Percentiles rank a stretch among this genome's conserved stretches.
phyloP scores from a whole-genome alignment of 139 green algal genomes.

The Ostreobium quekettii region DNA sequence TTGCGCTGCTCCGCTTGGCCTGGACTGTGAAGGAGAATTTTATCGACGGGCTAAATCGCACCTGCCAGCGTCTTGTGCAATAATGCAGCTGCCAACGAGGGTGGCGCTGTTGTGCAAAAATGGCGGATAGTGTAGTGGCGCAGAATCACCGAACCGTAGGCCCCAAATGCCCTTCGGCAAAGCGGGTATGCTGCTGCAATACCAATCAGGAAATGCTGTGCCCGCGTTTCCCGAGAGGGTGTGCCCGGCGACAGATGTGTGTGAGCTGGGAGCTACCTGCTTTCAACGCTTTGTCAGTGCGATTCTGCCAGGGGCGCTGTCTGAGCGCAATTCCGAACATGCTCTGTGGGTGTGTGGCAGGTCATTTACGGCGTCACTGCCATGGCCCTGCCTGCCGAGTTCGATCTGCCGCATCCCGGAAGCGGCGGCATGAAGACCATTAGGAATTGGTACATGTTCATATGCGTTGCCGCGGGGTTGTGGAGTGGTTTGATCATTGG shows the following conservation, averaged over 20 bases:
- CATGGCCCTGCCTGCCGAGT: conserved; percentile 20
- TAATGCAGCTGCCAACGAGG: too few relatives aligned
- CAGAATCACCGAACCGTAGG: too few relatives aligned
- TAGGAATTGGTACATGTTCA: conserved; percentile 73
- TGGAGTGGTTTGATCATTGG: conserved; percentile 96
- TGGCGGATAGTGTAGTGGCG: too few relatives aligned
- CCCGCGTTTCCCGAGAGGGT: too few relatives aligned
- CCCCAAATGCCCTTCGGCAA: neutral
- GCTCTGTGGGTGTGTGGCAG: neutral
- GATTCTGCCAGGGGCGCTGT: too few relatives aligned
- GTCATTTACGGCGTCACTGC: conserved; percentile 6
- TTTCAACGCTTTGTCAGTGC: too few relatives aligned
- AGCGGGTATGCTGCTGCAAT: neutral
- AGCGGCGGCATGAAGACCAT: conserved; percentile 1
- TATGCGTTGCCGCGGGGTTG: conserved; percentile 82
- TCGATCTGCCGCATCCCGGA: conserved; percentile 20
- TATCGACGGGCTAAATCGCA: neutral
- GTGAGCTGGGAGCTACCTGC: too few relatives aligned
- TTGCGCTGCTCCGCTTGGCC: neutral
- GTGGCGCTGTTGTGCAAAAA: too few relatives aligned
- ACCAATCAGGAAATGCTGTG: too few relatives aligned
- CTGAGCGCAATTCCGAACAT: too few relatives aligned
- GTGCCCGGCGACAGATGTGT: too few relatives aligned
- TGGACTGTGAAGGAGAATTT: neutral
- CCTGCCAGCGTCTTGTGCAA: too few relatives aligned